A percentile compares a stretch with the other conserved stretches of the same genome.
phyloP scores from a whole-genome alignment of 139 green algal species.

The Chlamydomonas eustigma region DNA sequence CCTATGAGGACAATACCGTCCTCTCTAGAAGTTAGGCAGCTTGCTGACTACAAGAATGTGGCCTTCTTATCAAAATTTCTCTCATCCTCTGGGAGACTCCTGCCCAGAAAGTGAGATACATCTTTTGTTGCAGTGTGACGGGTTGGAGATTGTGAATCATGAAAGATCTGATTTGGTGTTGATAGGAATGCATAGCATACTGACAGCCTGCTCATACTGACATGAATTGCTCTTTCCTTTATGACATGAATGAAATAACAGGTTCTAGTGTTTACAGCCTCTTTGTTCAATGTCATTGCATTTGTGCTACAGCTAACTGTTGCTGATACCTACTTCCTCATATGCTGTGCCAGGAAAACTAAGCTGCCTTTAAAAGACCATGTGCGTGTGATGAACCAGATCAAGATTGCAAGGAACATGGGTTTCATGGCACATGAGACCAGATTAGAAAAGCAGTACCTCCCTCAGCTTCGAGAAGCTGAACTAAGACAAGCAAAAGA shows the following conservation, averaged over 20 bases:
- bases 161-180: no score
- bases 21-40: conserved; percentile 21
- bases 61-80: conserved; percentile 31
- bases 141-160: no score
- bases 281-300: no score
- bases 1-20: conserved; percentile 13
- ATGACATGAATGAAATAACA: no score
- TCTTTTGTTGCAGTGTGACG: no score
- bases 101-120: conserved; percentile 14
- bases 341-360: conserved; percentile 4
- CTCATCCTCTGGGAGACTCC: conserved; percentile 21
- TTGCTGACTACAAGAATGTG: conserved; percentile 35
- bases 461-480: not conserved
- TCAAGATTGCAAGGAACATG: not conserved
- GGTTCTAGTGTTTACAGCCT: no score
- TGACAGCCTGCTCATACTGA: no score
- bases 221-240: no score
- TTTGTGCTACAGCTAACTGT: no score
- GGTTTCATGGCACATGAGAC: not conserved
- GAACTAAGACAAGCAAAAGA: no score
- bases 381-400: not conserved
- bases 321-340: no score
- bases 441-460: not conserved
- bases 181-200: no score
- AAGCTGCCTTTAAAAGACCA: conserved; percentile 18